Base-by-base conservation (phyloP, 1,139 yeast species). In the Geotrichum cucujoidarum region DNA sequence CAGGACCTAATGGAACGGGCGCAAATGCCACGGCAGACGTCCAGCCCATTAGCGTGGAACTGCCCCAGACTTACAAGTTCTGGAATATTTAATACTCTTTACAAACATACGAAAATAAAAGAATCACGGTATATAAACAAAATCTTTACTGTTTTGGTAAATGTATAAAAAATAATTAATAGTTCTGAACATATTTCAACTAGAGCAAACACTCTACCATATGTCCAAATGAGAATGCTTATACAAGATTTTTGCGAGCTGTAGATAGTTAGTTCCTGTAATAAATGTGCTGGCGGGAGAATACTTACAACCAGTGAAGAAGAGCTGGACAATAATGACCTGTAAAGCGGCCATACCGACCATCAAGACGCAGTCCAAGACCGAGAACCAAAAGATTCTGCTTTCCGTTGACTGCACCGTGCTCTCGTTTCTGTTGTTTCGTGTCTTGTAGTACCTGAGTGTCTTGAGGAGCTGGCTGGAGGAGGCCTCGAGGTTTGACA, bases 401-500 rank as follows among this genome's bases (percentile, higher is more conserved):
- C 78, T 67, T 63, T 85, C 95, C 3, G 97, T 90, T 18, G 95
- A 83, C 64, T 75, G 78, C 52, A 92, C 97, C 27, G 98, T 92
- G 47, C 86, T 80, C 65, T 89, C 94, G 70, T 90, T 92, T 69
- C 97, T 79, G 68, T 80, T 81, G 67, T 86, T 90, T 72, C 98
- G 82, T 13, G 95, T 82, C 69, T 83, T 85, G 74, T 90, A 89
- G 68, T 89, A 84, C 61, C 83, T 85, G 62, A 88, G 72, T 37
- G 82, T 72, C 58, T 81, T 78, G 57, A 78, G 71, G 58, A 92
- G 73, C 22, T 75, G 75, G 57, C 79, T 77, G 63, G 88, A 74
- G 60, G 85, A 84, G 24, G 67, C 63, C 59, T 89, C 95, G 55
- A 92, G 81, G 49, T 70, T 71, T 53, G 75, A 74, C 35, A 86